phyloP scores from a whole-genome alignment of 306 rosid species.

The Acacia crassicarpa region DNA sequence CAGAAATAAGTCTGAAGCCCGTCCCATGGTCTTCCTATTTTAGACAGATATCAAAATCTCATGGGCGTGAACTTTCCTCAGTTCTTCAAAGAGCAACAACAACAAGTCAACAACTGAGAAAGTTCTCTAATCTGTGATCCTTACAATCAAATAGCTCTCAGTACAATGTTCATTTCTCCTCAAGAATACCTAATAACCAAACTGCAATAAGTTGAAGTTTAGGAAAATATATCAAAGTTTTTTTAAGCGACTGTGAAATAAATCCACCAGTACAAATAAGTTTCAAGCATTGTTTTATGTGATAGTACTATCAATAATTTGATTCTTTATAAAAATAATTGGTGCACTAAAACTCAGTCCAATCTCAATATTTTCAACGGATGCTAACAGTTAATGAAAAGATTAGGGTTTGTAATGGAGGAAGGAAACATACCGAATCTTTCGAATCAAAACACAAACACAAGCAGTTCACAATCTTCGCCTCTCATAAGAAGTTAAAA shows the following conservation, averaged over 20 bases:
- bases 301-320: not conserved
- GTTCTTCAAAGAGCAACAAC: slow-evolving; percentile 31
- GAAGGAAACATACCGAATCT: slow-evolving; percentile 12
- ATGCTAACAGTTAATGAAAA: not conserved
- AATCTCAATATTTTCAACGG: not conserved
- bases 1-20: slow-evolving; percentile 63
- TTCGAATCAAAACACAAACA: slow-evolving; percentile 3
- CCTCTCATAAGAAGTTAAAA: not conserved
- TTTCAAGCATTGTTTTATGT: not conserved
- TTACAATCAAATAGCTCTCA: slow-evolving; percentile 27
- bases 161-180: not conserved
- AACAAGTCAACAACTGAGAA: no score
- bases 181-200: slow-evolving; percentile 22
- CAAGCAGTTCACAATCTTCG: not conserved
- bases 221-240: not conserved
- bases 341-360: not conserved
- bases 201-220: slow-evolving; percentile 7
- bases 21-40: slow-evolving; percentile 67
- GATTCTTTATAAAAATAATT: not conserved
- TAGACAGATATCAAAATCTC: slow-evolving; percentile 36
- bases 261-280: not conserved
- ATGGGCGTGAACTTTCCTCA: slow-evolving; percentile 34
- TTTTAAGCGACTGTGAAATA: not conserved
- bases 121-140: slow-evolving; percentile 33
- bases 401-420: not conserved